Conservation (phyloP, 495 filamentous ascomycete species). For the Penicillium waksmanii region DNA sequence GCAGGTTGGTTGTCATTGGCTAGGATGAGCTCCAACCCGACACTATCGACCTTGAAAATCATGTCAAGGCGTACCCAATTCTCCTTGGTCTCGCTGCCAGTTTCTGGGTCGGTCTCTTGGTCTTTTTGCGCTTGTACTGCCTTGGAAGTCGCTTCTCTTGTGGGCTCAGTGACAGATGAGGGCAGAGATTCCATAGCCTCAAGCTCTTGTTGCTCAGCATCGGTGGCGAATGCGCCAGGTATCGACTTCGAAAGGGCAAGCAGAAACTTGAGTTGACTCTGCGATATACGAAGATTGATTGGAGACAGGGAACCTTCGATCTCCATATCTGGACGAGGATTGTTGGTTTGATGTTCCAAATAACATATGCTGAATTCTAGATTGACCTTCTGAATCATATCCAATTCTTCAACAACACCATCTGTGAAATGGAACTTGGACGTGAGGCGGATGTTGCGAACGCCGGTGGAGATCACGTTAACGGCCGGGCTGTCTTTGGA, state of each 20-base stretch:
- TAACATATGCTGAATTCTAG: constrained; percentile 89
- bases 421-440: constrained; percentile 84
- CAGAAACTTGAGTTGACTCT: constrained; percentile 86
- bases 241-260: constrained; percentile 83
- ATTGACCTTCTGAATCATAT: constrained; percentile 96
- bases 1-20: constrained; percentile 74
- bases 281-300: constrained; percentile 85
- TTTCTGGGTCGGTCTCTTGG: constrained; percentile 45
- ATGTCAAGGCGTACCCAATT: constrained; percentile 94
- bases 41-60: constrained; percentile 83
- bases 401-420: constrained; percentile 77
- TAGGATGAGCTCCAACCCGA: constrained; percentile 86
- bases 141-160: constrained; percentile 38
- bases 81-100: constrained; percentile 63
- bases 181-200: constrained; percentile 68
- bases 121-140: constrained; percentile 55
- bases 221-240: constrained; percentile 81
- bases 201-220: constrained; percentile 69
- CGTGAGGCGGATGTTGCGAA: constrained; percentile 87
- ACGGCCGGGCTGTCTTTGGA: constrained; percentile 69
- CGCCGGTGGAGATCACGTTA: constrained; percentile 89
- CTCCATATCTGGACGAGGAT: constrained; percentile 87
- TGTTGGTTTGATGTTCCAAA: constrained; percentile 76
- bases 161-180: constrained; percentile 55
- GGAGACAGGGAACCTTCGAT: constrained; percentile 89